Conservation (phyloP, 371 early-diverging fungal genomes). For the Rhizopus microsporus region DNA sequence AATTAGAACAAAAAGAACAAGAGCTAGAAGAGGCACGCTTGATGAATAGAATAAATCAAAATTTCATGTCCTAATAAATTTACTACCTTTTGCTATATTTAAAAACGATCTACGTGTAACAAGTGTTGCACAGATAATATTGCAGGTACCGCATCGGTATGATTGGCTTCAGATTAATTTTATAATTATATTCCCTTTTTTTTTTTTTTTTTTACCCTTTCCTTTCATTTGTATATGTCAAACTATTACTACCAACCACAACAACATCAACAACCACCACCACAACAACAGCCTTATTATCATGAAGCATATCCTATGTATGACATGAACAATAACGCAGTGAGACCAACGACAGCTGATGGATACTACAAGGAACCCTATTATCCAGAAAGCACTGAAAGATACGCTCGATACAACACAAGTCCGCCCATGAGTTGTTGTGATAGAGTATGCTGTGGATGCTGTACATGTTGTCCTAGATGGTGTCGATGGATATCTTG, state of each 20-base stretch:
- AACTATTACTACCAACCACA: slow-evolving; percentile 9
- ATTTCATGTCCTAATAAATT: neutral
- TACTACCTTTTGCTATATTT: neutral
- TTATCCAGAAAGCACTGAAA: slow-evolving; percentile 4
- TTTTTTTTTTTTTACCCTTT: no score
- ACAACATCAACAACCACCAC: slow-evolving; percentile 1
- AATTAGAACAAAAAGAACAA: slow-evolving; percentile 17
- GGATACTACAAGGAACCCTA: slow-evolving; percentile 12
- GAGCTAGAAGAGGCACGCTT: slow-evolving; percentile 20
- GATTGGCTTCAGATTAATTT: no score
- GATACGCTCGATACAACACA: slow-evolving; percentile 5
- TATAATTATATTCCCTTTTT: no score
- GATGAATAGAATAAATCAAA: slow-evolving; percentile 13
- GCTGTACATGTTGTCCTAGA: slow-evolving; percentile 48
- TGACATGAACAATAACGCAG: slow-evolving; percentile 17
- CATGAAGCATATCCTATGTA: slow-evolving; percentile 20
- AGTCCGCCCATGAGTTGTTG: slow-evolving; percentile 22
- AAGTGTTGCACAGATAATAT: no score
- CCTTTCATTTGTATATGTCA: slow-evolving; percentile 1
- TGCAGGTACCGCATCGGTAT: no score
- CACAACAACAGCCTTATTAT: neutral
- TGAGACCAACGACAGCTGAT: slow-evolving; percentile 2
- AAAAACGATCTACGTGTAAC: neutral
- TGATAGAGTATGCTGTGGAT: slow-evolving; percentile 49
- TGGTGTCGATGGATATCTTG: slow-evolving; percentile 47